Base-by-base conservation (phyloP, 1,284 basidiomycete species). In the Abortiporus biennis region DNA sequence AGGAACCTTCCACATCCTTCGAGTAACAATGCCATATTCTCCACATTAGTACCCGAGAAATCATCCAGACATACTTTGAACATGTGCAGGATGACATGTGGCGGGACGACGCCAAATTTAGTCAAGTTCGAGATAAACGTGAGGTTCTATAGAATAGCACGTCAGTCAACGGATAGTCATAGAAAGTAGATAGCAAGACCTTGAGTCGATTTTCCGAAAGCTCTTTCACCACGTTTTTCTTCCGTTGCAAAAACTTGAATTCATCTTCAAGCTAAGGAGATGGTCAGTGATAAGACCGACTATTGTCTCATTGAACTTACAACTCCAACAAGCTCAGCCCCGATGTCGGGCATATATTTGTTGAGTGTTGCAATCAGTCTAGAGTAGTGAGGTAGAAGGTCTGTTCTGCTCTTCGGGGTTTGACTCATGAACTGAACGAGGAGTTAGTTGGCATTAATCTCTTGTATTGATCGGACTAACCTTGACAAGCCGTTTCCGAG, bases 41-140 rank as follows among this genome's bases (percentile, higher is more conserved):
- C 96, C 32, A 99, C 78, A 57, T 97, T 98, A 23, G 82, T 82
- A 1, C 86, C 87, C 3, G 85, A 84, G 57, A 99, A 93, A 60
- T 98, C 93, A 57, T 98, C 95, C 53, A 99, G 67, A 62, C 92
- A 96, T 36, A 95, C 90, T 76, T 98, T 98, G 70, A 96, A 87
- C 50, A 92, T 88, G 61, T 99, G 94, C 38, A 99, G 70, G 54
- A 98, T 93, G 44, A 94, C 72, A 61, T 98, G 92, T 0, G 85
- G 71, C 6, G 92, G 93, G 6, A 96, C 88, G n/a, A 99, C 81
- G 34, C 78, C 74, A 66, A 99, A 99, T 66, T 99, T 99, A 23
- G 93, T 94, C 54, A 99, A 68, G 60, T 91, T 96, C 2, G 89
- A 88, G 42, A 95, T 64, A 68, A 88, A 99, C 12, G 81, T 76